A percentile compares a stretch with the other conserved stretches of the same genome.
Evolutionary conservation across 2,329 filamentous ascomycete genomes (phyloP).

Genomic region (Rhexocercosporidium sp.): DNA sequence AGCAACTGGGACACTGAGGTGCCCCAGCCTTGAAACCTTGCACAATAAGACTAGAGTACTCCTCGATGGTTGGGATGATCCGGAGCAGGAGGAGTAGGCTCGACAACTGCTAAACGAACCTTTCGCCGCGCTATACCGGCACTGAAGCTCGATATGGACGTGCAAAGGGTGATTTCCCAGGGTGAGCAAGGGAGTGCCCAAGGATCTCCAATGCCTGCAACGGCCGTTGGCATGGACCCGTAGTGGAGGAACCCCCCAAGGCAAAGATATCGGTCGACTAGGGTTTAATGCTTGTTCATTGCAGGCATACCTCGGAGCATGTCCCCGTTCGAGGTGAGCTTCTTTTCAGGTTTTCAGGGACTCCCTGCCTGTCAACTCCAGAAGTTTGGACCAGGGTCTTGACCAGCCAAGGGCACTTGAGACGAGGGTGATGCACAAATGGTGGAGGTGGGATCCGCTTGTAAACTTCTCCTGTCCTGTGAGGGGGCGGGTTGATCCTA

Average conservation of each 20-base stretch:
- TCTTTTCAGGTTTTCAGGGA: conserved; percentile 37
- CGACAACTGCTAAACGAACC: conserved; percentile 33
- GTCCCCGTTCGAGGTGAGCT: conserved; percentile 38
- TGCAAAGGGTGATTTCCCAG: conserved; percentile 34
- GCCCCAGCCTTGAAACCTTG: conserved; percentile 39
- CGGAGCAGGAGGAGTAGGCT: conserved; percentile 35
- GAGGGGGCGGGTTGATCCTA: conserved; percentile 24
- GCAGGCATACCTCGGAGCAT: conserved; percentile 40
- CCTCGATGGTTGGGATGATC: conserved; percentile 36
- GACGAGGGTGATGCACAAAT: conserved; percentile 40
- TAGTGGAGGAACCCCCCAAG: conserved; percentile 34
- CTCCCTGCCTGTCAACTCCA: conserved; percentile 38
- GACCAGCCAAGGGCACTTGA: conserved; percentile 40
- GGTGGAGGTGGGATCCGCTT: conserved; percentile 35
- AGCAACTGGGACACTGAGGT: conserved; percentile 42
- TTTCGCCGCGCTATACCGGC: conserved; percentile 37
- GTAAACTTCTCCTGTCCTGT: conserved; percentile 28
- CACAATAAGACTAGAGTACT: conserved; percentile 34
- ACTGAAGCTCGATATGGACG: conserved; percentile 37
- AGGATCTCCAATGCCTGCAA: conserved; percentile 36
- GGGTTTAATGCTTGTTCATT: conserved; percentile 40
- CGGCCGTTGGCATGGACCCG: conserved; percentile 37
- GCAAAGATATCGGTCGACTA: conserved; percentile 35
- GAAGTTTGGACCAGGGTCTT: conserved; percentile 40
- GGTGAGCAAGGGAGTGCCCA: conserved; percentile 29